Evolutionary conservation across 306 rosid genomes (phyloP).

Genomic region (Cajanus cajan): DNA sequence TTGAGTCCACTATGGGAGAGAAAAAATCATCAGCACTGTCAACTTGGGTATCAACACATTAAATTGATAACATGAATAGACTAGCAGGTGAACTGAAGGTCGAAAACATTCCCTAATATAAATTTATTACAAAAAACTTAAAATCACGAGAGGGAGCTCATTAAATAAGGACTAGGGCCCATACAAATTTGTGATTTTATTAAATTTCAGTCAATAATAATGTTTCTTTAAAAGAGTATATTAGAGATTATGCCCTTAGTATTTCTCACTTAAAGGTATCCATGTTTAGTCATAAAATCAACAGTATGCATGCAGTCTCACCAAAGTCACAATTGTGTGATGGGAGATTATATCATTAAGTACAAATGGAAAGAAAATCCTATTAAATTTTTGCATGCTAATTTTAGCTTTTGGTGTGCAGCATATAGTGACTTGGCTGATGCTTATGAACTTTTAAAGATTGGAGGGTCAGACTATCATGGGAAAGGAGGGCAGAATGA

Average conservation of each 20-base stretch:
- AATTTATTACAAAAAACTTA: no score
- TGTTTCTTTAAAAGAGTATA: no score
- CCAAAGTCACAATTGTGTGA: not conserved
- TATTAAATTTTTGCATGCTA: not conserved
- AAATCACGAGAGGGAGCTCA: no score
- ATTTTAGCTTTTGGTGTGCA: constrained; percentile 38
- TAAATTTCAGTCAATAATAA: no score
- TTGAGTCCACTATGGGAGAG: not conserved
- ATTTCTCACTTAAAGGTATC: not conserved
- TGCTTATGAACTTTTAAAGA: constrained; percentile 65
- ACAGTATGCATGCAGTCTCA: not conserved
- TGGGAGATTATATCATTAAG: constrained; percentile 5
- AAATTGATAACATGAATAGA: no score
- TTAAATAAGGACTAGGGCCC: not conserved
- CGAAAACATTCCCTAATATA: no score
- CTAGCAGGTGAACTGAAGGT: not conserved
- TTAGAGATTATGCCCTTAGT: no score
- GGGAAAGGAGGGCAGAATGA: constrained; percentile 83
- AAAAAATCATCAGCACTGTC: not conserved
- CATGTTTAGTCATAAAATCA: not conserved
- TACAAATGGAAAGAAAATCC: not conserved
- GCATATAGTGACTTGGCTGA: constrained; percentile 90
- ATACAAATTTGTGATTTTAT: no score
- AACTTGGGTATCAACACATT: not conserved
- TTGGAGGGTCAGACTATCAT: constrained; percentile 96